Evolutionary conservation across 2,329 filamentous ascomycete species (phyloP).

Genomic region (Xylaria polymorpha): DNA sequence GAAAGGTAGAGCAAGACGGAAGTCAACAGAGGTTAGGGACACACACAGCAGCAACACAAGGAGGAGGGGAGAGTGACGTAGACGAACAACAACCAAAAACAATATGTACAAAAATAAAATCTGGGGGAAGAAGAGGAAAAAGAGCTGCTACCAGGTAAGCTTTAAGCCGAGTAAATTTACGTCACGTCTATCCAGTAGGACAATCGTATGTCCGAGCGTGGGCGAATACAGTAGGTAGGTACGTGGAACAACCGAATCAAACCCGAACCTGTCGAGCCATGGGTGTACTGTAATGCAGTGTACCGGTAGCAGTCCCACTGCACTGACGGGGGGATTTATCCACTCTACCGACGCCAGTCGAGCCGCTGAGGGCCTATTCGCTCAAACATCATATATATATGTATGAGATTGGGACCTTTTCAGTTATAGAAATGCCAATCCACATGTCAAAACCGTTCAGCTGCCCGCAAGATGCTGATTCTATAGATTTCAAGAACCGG

Average conservation of each 20-base stretch:
- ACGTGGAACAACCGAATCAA: slow-evolving; percentile 33
- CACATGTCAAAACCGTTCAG: neutral
- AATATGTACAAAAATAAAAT: slow-evolving; percentile 6
- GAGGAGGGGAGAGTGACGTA: slow-evolving; percentile 21
- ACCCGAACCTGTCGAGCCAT: slow-evolving; percentile 29
- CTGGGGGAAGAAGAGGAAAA: slow-evolving; percentile 1
- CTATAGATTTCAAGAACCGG: neutral
- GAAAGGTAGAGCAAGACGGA: slow-evolving; percentile 30
- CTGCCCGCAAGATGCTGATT: neutral
- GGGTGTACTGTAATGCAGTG: slow-evolving; percentile 4
- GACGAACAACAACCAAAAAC: slow-evolving; percentile 25
- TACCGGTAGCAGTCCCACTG: slow-evolving; percentile 32
- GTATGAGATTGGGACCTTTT: neutral
- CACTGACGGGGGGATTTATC: slow-evolving; percentile 17
- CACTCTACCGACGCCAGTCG: slow-evolving; percentile 15
- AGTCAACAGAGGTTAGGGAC: slow-evolving; percentile 20
- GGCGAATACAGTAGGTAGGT: slow-evolving; percentile 13
- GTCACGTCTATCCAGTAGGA: slow-evolving; percentile 17
- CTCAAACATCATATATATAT: neutral
- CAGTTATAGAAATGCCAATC: neutral
- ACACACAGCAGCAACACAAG: slow-evolving; percentile 2
- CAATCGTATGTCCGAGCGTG: slow-evolving; percentile 25
- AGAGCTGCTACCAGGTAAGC: slow-evolving; percentile 13
- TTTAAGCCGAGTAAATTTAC: slow-evolving; percentile 22
- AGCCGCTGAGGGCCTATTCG: slow-evolving; percentile 5